Percentiles rank a stretch among this genome's conserved stretches.
Conservation (phyloP, 306 rosid genomes). For the Acacia confusa region DNA sequence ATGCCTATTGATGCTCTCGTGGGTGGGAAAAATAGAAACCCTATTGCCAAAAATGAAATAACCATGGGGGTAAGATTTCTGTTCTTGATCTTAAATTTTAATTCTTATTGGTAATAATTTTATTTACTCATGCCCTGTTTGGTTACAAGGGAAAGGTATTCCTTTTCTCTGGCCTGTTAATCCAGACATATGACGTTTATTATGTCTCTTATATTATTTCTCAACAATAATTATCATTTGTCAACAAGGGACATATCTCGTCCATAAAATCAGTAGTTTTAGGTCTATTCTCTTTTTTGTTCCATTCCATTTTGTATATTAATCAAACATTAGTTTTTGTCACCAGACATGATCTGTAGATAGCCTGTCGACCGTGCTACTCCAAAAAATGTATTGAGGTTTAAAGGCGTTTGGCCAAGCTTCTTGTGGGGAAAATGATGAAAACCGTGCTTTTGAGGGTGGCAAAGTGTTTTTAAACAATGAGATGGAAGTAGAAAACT, state of each 20-base stretch:
- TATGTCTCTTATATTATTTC: no score
- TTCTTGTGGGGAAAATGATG: not conserved
- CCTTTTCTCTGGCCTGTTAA: not conserved
- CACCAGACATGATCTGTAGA: not conserved
- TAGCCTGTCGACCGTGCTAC: not conserved
- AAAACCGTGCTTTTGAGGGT: not conserved
- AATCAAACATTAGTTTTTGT: not conserved
- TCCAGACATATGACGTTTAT: not conserved
- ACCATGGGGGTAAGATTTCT: conserved; percentile 57
- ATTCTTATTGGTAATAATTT: not conserved
- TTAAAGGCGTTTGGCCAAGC: not conserved
- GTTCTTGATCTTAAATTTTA: conserved; percentile 14
- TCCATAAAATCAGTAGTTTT: not conserved
- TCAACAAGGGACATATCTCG: not conserved
- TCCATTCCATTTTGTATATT: not conserved
- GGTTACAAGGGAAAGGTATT: not conserved
- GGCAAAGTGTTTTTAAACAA: not conserved
- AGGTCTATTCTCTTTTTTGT: not conserved
- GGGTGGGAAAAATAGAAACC: conserved; percentile 33
- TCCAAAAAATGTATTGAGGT: not conserved
- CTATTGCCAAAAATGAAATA: conserved; percentile 36
- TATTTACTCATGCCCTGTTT: not conserved
- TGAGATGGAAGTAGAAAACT: not conserved
- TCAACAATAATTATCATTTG: no score
- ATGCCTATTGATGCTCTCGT: conserved; percentile 53